phyloP scores from a whole-genome alignment of 2,329 filamentous ascomycete genomes.

The Trichoderma oligosporum region DNA sequence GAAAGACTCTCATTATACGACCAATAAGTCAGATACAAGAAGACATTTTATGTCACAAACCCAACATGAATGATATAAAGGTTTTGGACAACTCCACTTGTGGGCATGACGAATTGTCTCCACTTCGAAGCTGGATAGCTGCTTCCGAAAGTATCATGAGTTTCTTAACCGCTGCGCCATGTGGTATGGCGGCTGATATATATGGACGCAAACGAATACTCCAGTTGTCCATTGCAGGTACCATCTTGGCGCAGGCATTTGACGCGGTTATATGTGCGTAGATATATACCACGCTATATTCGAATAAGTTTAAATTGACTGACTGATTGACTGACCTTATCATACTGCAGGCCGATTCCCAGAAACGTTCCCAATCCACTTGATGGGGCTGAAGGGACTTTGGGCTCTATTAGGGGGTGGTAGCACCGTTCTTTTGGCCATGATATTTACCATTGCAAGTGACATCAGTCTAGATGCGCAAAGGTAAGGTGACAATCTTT shows the following conservation, averaged over 20 bases:
- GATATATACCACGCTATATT: not conserved
- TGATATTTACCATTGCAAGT: constrained; percentile 1
- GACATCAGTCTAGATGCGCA: not conserved
- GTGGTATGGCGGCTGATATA: constrained; percentile 4
- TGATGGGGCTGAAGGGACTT: constrained; percentile 3
- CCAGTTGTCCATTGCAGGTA: constrained; percentile 4
- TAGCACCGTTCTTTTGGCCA: constrained; percentile 9
- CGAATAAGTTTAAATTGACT: not conserved
- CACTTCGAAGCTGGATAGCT: constrained; percentile 2
- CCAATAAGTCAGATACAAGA: constrained; percentile 1
- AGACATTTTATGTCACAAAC: constrained; percentile 9
- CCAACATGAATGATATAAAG: not conserved
- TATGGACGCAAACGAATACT: constrained; percentile 9
- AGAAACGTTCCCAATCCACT: constrained; percentile 1
- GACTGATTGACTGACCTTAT: not conserved
- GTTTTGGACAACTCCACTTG: not conserved
- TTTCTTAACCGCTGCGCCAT: constrained; percentile 1
- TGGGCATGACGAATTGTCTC: not conserved
- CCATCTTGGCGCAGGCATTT: constrained; percentile 9
- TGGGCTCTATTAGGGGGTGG: not conserved
- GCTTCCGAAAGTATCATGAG: not conserved
- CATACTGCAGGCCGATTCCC: not conserved
- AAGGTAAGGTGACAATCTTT: not conserved
- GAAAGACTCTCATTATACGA: constrained; percentile 1
- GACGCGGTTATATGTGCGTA: constrained; percentile 3